These are phyloP conservation scores for Verticillium nonalfalfae DNA, from an alignment of 2,329 filamentous ascomycete genomes.

Conservation along the genomic window DNA sequence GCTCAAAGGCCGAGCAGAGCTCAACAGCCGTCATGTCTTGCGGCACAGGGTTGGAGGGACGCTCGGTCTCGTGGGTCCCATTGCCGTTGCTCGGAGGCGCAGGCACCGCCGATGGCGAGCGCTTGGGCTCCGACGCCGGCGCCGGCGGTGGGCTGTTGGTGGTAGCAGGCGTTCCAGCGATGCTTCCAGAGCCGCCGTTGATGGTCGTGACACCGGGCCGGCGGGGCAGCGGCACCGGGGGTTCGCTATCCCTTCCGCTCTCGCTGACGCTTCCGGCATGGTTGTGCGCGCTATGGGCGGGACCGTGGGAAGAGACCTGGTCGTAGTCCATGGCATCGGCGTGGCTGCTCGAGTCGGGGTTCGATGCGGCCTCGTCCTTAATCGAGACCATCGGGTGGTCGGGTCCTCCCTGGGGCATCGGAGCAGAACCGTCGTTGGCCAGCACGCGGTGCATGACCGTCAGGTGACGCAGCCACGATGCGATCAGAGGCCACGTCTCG, in stretches of 20 bases:
- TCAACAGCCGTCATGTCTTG: slow-evolving; percentile 53
- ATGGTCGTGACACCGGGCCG: slow-evolving; percentile 52
- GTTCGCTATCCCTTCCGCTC: slow-evolving; percentile 45
- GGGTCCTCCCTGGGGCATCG: slow-evolving; percentile 20
- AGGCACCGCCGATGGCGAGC: slow-evolving; percentile 18
- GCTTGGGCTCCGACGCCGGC: slow-evolving; percentile 27
- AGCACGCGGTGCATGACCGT: slow-evolving; percentile 57
- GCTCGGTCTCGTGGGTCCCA: slow-evolving; percentile 5
- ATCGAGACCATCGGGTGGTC: slow-evolving; percentile 27
- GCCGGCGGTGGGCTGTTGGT: slow-evolving; percentile 36
- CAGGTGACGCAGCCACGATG: slow-evolving; percentile 54
- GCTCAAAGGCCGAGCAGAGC: slow-evolving; percentile 52
- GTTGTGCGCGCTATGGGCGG: slow-evolving; percentile 20
- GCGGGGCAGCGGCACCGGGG: slow-evolving; percentile 39
- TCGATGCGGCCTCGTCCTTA: slow-evolving; percentile 51
- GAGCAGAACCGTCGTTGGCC: slow-evolving; percentile 40
- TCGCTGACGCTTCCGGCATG: slow-evolving; percentile 23
- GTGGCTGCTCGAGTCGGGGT: slow-evolving; percentile 47
- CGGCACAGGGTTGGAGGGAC: slow-evolving; percentile 16
- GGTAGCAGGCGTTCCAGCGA: slow-evolving; percentile 38
- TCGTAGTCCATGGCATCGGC: slow-evolving; percentile 54
- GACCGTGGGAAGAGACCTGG: slow-evolving; percentile 27
- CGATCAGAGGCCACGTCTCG: slow-evolving; percentile 53
- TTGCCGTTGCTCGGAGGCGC: slow-evolving; percentile 5
- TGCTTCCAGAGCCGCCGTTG: slow-evolving; percentile 47